Evolutionary conservation across 225 moss, liverwort and hornwort species (phyloP), one percentile per base, ranked within the genome.

Genomic region (Thuidium tamariscinum): DNA sequence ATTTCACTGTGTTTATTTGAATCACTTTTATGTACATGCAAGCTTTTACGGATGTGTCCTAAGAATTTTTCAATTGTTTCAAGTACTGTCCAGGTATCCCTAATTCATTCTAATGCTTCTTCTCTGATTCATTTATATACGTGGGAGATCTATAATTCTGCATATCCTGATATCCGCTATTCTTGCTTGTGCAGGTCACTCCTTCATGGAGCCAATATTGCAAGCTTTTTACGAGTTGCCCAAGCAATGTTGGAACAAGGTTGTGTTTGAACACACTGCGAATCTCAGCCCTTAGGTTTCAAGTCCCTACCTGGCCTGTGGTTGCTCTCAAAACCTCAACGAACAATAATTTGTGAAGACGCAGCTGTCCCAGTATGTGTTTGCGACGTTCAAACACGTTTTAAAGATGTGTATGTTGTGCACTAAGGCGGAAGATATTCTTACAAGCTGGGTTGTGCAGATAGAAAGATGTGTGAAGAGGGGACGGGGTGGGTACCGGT

Each of bases 171-270:
- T 29, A 32, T 48, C 27, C 34, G 25, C 65, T 60, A 7, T 84
- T 80, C 68, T 83, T 83, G 59, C 75, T 87, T 77, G 76, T 70
- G 55, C 42, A 93, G 92, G 87, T 88, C 94, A 71, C 90, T 94
- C 76, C 86, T 94, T 59, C 92, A 94, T 84, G 94, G 94, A 91
- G 94, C 94, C 91, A 94, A 94, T 78, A 94, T 94, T 79, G 90
- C 91, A 48, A 92, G 94, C 85, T 94, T 94, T 87, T 84, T 94
- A 66, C 94, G 94, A 84, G 90, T 94, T 83, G 92, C 92, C 61
- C 92, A 93, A 86, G 94, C 94, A 83, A 94, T 94, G 94, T 80
- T 93, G 91, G 94, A 94, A 85, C 94, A 94, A 87, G 94, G 94
- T 69, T 94, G 94, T 90, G 94, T 93, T 69, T 94, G 89, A 94